Conservation (phyloP, 2,329 filamentous ascomycete species). For the Claviceps sorghi region DNA sequence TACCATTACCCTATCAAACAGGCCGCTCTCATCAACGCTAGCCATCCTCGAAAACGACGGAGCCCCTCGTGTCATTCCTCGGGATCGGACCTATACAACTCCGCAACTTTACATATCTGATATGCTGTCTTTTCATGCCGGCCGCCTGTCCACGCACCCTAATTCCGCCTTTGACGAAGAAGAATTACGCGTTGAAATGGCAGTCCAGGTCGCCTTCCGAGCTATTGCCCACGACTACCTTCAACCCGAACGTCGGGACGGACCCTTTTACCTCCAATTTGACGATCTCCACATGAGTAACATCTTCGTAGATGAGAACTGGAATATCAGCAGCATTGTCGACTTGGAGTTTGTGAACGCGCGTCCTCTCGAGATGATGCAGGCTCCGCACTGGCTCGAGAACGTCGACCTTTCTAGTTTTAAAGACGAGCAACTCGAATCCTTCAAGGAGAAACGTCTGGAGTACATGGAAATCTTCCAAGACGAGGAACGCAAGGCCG, state of each 20-base stretch:
- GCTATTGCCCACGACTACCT: slow-evolving; percentile 8
- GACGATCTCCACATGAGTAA: slow-evolving; percentile 24
- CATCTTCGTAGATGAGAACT: slow-evolving; percentile 18
- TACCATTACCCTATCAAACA: not conserved
- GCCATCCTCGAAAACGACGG: not conserved
- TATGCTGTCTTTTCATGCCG: not conserved
- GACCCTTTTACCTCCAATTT: slow-evolving; percentile 18
- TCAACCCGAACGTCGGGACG: slow-evolving; percentile 10
- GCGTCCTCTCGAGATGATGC: slow-evolving; percentile 12
- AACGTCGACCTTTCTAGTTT: not conserved
- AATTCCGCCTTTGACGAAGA: not conserved
- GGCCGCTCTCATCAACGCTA: not conserved
- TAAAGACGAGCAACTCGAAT: not conserved
- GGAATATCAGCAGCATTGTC: slow-evolving; percentile 16
- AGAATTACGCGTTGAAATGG: not conserved
- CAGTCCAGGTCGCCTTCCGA: not conserved
- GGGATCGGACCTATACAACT: not conserved
- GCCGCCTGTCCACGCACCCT: no score
- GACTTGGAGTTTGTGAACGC: slow-evolving; percentile 18
- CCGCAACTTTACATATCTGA: not conserved
- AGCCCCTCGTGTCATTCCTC: not conserved
- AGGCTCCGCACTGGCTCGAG: not conserved
- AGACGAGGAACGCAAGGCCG: not conserved
- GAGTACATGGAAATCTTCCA: not conserved
- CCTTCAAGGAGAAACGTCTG: not conserved